Percentiles rank a stretch among this genome's conserved stretches.
phyloP scores from a whole-genome alignment of 257 asterid species.

The Cinchona pubescens region DNA sequence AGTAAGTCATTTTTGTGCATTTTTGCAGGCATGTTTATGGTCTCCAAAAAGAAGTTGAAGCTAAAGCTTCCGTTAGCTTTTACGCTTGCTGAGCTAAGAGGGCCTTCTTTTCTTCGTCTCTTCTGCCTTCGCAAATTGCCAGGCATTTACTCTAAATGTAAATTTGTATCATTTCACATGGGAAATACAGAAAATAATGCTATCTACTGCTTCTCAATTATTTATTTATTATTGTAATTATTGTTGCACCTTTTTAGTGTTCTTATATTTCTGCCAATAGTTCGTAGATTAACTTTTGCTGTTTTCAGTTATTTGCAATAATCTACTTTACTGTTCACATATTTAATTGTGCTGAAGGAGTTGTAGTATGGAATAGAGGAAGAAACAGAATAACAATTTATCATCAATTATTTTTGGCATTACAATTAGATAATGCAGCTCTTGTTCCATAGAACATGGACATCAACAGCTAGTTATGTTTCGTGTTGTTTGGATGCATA shows the following conservation, averaged over 20 bases:
- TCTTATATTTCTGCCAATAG: background rate
- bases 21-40: slow-evolving; percentile 73
- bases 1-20: background rate
- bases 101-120: background rate
- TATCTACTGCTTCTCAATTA: background rate
- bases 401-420: background rate
- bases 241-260: background rate
- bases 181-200: background rate
- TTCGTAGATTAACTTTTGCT: no score
- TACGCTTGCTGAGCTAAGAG: background rate
- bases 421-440: background rate
- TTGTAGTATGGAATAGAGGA: background rate
- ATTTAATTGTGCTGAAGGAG: no score
- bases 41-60: slow-evolving; percentile 64
- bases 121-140: background rate
- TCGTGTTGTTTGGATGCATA: slow-evolving; percentile 2
- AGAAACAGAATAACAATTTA: background rate
- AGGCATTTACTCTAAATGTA: slow-evolving; percentile 4
- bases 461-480: background rate
- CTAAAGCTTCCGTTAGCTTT: background rate
- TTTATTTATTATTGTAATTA: background rate
- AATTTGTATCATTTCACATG: background rate
- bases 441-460: slow-evolving; percentile 1
- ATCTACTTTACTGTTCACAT: no score
- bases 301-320: no score